Evolutionary conservation across 2,329 filamentous ascomycete genomes (phyloP).

Genomic region (Fusarium denticulatum): DNA sequence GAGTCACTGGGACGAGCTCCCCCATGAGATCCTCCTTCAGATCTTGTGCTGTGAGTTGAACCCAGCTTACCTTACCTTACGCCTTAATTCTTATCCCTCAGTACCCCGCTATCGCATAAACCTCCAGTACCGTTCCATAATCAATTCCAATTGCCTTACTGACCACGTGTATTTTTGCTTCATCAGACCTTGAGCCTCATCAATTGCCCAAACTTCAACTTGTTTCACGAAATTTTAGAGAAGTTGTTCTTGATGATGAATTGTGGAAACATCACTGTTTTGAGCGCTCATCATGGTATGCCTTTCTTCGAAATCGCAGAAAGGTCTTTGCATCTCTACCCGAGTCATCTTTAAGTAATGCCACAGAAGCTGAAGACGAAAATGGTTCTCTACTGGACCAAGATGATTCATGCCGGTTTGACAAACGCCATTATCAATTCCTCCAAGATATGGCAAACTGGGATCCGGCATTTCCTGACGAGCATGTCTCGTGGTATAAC

Average conservation of each 20-base stretch:
- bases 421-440: slow-evolving; percentile 35
- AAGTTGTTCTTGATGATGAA: slow-evolving; percentile 75
- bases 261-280: slow-evolving; percentile 84
- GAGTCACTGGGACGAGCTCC: slow-evolving; percentile 60
- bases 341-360: slow-evolving; percentile 15
- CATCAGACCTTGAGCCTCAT: slow-evolving; percentile 50
- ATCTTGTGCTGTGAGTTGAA: slow-evolving; percentile 67
- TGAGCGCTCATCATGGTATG: slow-evolving; percentile 72
- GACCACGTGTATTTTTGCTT: slow-evolving; percentile 21
- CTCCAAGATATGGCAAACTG: slow-evolving; percentile 76
- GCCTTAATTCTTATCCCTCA: slow-evolving; percentile 27
- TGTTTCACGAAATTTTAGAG: slow-evolving; percentile 72
- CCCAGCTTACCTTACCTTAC: slow-evolving; percentile 3
- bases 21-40: slow-evolving; percentile 71
- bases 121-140: neutral
- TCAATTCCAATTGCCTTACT: slow-evolving; percentile 23
- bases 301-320: slow-evolving; percentile 61
- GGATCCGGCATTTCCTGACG: slow-evolving; percentile 79
- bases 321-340: slow-evolving; percentile 46
- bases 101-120: slow-evolving; percentile 29
- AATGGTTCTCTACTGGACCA: slow-evolving; percentile 37
- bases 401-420: slow-evolving; percentile 27
- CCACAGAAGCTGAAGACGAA: neutral
- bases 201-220: slow-evolving; percentile 72
- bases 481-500: slow-evolving; percentile 84